These are phyloP conservation scores for Eimeria tenella DNA, from an alignment of 169 alveolate genomes.

Conservation along the genomic window DNA sequence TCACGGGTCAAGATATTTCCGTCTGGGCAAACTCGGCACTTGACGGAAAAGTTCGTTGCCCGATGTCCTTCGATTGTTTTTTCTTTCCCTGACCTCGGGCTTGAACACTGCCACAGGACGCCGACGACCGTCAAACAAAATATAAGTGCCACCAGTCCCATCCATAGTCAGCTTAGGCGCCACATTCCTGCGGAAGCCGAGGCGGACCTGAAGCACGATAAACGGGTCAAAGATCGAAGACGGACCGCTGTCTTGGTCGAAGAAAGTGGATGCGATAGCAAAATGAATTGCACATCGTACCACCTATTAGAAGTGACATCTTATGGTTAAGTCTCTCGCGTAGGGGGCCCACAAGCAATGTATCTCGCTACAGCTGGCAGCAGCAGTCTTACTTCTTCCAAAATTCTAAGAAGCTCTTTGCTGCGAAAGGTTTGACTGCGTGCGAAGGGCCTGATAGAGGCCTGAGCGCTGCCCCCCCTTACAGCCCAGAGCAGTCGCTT, in stretches of 20 bases:
- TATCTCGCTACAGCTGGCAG: background rate
- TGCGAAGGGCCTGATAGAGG: conserved; percentile 82
- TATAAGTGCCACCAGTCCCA: conserved; percentile 99
- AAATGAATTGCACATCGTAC: too few relatives aligned
- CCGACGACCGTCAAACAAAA: conserved; percentile 92
- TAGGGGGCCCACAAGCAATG: background rate
- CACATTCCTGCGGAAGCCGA: conserved; percentile 94
- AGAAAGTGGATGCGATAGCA: too few relatives aligned
- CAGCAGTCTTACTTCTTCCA: conserved; percentile 28
- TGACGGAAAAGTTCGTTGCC: too few relatives aligned
- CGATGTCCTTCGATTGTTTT: too few relatives aligned
- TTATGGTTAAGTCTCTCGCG: too few relatives aligned
- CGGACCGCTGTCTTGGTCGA: too few relatives aligned
- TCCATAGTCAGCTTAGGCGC: conserved; percentile 97
- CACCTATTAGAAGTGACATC: too few relatives aligned
- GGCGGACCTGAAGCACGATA: conserved; percentile 87
- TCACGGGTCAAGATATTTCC: too few relatives aligned
- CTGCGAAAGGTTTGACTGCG: conserved; percentile 66
- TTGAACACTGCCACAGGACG: conserved; percentile 96
- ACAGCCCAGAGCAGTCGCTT: conserved; percentile 81
- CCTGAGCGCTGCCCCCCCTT: conserved; percentile 82
- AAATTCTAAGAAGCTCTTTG: conserved; percentile 61
- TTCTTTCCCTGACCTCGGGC: conserved; percentile 87
- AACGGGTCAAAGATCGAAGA: too few relatives aligned
- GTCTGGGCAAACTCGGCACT: too few relatives aligned